These are phyloP conservation scores for Sindora glabra DNA, from an alignment of 306 rosid genomes.

Conservation along the genomic window DNA sequence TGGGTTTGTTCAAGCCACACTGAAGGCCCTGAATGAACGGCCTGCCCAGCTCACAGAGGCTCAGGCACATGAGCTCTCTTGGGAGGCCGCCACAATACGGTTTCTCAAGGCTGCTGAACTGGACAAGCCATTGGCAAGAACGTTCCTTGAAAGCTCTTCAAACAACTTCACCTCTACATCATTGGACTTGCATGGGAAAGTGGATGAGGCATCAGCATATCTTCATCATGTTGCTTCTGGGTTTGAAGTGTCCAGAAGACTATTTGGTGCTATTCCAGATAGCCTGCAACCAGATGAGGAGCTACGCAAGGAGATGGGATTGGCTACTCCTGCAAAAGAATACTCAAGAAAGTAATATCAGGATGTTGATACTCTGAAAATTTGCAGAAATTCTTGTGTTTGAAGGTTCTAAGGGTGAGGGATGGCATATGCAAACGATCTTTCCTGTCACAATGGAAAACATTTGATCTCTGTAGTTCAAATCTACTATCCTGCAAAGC, in stretches of 20 bases:
- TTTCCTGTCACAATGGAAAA: background rate
- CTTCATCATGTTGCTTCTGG: conserved; percentile 68
- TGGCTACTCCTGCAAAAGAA: conserved; percentile 26
- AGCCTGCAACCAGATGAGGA: conserved; percentile 81
- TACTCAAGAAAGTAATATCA: conserved; percentile 21
- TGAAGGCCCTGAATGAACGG: conserved; percentile 48
- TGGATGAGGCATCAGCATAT: conserved; percentile 63
- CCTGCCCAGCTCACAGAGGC: conserved; percentile 62
- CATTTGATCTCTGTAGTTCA: background rate
- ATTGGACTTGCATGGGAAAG: conserved; percentile 23
- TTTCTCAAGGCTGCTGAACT: conserved; percentile 54
- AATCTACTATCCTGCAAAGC: background rate
- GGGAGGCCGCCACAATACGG: conserved; percentile 90
- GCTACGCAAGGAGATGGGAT: conserved; percentile 67
- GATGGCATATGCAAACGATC: background rate
- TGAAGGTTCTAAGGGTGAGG: background rate
- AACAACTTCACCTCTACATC: conserved; percentile 49
- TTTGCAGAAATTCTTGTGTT: background rate
- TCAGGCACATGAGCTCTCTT: conserved; percentile 58
- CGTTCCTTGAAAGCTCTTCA: conserved; percentile 24
- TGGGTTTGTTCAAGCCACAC: conserved; percentile 55
- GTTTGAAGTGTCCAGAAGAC: conserved; percentile 56
- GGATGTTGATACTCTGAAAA: background rate
- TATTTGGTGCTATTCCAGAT: conserved; percentile 82
- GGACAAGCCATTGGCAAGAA: conserved; percentile 26